Base-by-base conservation (phyloP, 331 rosid genomes). In the Spiraea crenata region DNA sequence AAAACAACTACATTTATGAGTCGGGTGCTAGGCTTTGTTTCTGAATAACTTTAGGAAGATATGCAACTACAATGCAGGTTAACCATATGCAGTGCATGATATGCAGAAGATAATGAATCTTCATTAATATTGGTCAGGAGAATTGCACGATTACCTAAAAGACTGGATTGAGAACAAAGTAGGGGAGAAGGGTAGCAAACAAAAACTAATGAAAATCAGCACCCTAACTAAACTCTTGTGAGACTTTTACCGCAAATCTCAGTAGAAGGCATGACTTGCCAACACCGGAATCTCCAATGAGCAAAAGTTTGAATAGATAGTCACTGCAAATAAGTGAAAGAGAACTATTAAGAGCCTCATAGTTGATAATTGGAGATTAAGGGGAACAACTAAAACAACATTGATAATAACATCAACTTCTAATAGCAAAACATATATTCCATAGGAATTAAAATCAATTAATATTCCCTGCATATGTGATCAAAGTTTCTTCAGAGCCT, bases 261-360 rank as follows among this genome's bases (percentile, higher is more conserved):
- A 88, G 83, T 76, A 88, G 95, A 78, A 88, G 91, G 75, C 95
- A 85, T 42, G 95, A 88, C 79, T 88, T 88, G 72, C 95, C 95
- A 60, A 85, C 95, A 73, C 95, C 95, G 60, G 95, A 88, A 72
- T 88, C 95, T 76, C 95, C 95, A 72, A 85, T 88, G 65, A 88
- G 85, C 72, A 88, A 74, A 77, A 88, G 88, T 84, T 88, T 88
- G 83, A 88, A 88, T 74, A 88, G 82, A 83, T 88, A 85, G 55
- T 88, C 95, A 82, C 95, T 86, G 87, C 77, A 74, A 44, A 45
- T 41, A 31, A 9, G 38, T 44, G 52, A 15, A 6, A 45, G 5
- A 19, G 2, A 38, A 69, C 45, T 1, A 55, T 19, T 69, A 13
- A 15, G 34, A 42, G 42, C 55, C 57, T 49, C 69, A 14, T 13